These are phyloP conservation scores for Moesziomyces sp. DNA, from an alignment of 1,284 basidiomycete species.

Conservation along the genomic window DNA sequence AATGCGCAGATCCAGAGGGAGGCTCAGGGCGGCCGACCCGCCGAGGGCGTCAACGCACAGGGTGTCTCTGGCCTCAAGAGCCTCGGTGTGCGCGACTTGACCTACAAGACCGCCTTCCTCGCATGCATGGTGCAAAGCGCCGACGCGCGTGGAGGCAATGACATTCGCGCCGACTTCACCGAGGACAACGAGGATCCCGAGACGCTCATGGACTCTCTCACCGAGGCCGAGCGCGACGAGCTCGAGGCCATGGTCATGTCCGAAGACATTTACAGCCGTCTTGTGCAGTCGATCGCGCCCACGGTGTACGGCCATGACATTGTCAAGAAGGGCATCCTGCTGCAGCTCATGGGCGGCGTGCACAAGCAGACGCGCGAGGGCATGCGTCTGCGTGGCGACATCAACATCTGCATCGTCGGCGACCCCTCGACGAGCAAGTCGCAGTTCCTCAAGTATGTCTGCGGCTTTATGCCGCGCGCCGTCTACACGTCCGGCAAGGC, in stretches of 20 bases:
- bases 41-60: constrained; percentile 74
- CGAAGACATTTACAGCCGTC: constrained; percentile 90
- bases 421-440: constrained; percentile 98
- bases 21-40: constrained; percentile 74
- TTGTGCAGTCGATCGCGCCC: constrained; percentile 95
- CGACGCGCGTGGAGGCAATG: constrained; percentile 72
- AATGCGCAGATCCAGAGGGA: constrained; percentile 93
- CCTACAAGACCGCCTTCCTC: constrained; percentile 98
- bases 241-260: constrained; percentile 91
- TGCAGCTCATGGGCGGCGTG: constrained; percentile 99
- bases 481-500: constrained; percentile 99
- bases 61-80: constrained; percentile 95
- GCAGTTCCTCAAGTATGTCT: constrained; percentile 99
- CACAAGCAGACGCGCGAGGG: constrained; percentile 97
- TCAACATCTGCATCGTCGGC: constrained; percentile 98
- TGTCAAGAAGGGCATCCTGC: constrained; percentile 90
- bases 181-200: constrained; percentile 84
- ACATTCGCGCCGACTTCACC: constrained; percentile 77
- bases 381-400: constrained; percentile 95
- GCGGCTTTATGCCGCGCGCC: constrained; percentile 96
- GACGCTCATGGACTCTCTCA: constrained; percentile 85
- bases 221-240: constrained; percentile 93
- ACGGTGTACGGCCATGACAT: constrained; percentile 82
- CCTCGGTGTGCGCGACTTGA: constrained; percentile 91
- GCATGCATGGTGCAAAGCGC: constrained; percentile 96